Percentiles rank a stretch among this genome's conserved stretches.
Evolutionary conservation across 2,329 filamentous ascomycete genomes (phyloP).

Genomic region (Curvularia eragrostidis): DNA sequence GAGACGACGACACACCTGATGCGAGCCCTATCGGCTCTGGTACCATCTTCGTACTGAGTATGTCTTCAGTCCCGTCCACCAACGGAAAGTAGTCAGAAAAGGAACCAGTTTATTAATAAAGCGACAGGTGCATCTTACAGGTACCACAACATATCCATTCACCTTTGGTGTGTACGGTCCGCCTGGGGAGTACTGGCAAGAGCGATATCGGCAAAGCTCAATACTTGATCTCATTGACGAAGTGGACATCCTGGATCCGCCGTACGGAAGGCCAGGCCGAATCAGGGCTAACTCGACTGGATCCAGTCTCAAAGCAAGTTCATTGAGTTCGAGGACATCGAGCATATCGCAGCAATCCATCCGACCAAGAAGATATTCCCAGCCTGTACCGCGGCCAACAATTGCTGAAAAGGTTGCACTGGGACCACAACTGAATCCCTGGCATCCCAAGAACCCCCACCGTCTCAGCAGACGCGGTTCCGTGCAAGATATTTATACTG

Average conservation of each 20-base stretch:
- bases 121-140: not conserved
- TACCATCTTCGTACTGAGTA: slow-evolving; percentile 6
- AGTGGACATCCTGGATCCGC: slow-evolving; percentile 14
- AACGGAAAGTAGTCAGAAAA: not conserved
- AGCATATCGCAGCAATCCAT: slow-evolving; percentile 1
- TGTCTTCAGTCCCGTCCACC: not conserved
- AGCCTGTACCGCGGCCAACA: slow-evolving; percentile 9
- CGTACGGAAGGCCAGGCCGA: slow-evolving; percentile 8
- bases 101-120: not conserved
- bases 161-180: slow-evolving; percentile 18
- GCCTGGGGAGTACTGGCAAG: slow-evolving; percentile 13
- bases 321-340: slow-evolving; percentile 8
- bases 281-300: slow-evolving; percentile 12
- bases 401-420: slow-evolving; percentile 14
- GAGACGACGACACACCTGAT: not conserved
- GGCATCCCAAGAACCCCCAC: slow-evolving; percentile 11
- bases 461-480: slow-evolving; percentile 4
- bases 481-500: slow-evolving; percentile 6
- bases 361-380: slow-evolving; percentile 9
- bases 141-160: slow-evolving; percentile 22
- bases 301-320: slow-evolving; percentile 6
- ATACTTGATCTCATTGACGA: slow-evolving; percentile 14
- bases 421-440: slow-evolving; percentile 15
- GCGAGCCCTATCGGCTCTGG: slow-evolving; percentile 2
- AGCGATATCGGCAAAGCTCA: slow-evolving; percentile 1